Evolutionary conservation across 345 rosid genomes (phyloP).

Genomic region (Euphorbia pulcherrima): DNA sequence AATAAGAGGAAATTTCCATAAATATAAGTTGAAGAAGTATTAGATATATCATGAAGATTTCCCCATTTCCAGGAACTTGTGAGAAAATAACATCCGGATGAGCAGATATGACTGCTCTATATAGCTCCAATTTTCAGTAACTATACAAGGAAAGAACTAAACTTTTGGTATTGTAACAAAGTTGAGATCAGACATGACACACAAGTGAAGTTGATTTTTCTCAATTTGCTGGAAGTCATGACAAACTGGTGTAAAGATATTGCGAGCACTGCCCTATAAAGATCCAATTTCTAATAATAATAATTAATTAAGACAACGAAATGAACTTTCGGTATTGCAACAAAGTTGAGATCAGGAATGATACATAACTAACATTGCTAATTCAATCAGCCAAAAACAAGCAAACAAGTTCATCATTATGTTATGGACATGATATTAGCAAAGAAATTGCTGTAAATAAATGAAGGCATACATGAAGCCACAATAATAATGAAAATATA

Average conservation of each 20-base stretch:
- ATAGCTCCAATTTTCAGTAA: too few species aligned
- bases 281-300: neutral
- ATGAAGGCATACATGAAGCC: neutral
- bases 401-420: neutral
- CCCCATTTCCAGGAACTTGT: too few species aligned
- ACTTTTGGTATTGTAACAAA: too few species aligned
- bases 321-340: neutral
- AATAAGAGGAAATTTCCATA: too few species aligned
- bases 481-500: conserved; percentile 23
- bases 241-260: neutral
- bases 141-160: too few species aligned
- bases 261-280: neutral
- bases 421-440: neutral
- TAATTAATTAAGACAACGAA: neutral
- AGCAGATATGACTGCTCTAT: too few species aligned
- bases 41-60: too few species aligned
- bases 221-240: neutral
- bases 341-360: neutral
- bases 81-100: too few species aligned
- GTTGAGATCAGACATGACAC: too few species aligned
- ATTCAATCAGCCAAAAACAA: neutral
- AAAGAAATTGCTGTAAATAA: neutral
- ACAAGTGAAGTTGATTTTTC: neutral
- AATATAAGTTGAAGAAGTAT: neutral
- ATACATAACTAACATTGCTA: neutral